Base-by-base conservation (phyloP, 495 filamentous ascomycete species). In the Echria macrotheca region DNA sequence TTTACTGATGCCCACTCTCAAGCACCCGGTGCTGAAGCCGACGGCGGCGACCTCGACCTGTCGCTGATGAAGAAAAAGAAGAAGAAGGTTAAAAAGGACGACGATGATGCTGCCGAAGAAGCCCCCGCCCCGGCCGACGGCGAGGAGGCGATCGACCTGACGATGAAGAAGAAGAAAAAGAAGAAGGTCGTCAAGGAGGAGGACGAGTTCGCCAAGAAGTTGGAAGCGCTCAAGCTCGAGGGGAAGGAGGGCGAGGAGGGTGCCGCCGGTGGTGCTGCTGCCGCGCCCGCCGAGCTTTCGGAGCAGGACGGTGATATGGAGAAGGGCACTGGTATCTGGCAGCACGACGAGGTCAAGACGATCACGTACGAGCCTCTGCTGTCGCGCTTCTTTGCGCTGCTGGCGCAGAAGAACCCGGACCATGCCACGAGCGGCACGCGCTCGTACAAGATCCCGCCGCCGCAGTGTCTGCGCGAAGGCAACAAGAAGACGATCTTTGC, bases 401-500 rank as follows among this genome's bases (percentile, higher is more conserved):
- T 98, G 45, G 80, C 91, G 68, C 84, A 84, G 68, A 87, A 91
- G 74, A 91, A 98, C 75, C 93, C 93, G 57, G 93, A 97, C 60
- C 82, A 97, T 47, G 81, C 90, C 12, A 85, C 86, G 15, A 83
- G 81, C 68, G 93, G 91, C 42, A 80, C 84, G 52, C 88, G 87
- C 72, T 91, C 86, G 61, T 98, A 98, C 78, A 96, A 96, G 79
- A 98, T 98, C 59, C 94, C 93, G 14, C 93, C 93, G 10, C 93
- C 93, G n/a, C 94, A 98, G 74, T 95, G 91, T 71, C 77, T 97
- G 38, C 90, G 94, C 72, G 94, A 98, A 88, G 93, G 93, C 66
- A 97, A 97, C 81, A 96, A 95, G 80, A 96, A 95, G 85, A 97
- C 93, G 44, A 95, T 97, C 60, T 98, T 96, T 65, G 93, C 93